Evolutionary conservation across 2,329 filamentous ascomycete species (phyloP).

Genomic region (Lecanicillium sp.): DNA sequence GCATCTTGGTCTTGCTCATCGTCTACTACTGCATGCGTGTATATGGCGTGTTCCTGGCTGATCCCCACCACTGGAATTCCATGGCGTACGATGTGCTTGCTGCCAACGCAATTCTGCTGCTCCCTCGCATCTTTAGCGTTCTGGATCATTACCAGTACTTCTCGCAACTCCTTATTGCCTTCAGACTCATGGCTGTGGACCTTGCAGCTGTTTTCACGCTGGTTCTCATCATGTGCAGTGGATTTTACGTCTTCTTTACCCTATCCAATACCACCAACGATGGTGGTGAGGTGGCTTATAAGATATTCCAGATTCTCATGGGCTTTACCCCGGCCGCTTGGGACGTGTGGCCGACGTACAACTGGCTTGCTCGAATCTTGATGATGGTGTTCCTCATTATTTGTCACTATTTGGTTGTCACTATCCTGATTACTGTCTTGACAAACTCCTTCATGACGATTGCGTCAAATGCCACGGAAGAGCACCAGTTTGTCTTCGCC

Average conservation of each 20-base stretch:
- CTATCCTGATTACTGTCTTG: conserved; percentile 89
- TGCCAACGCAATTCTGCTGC: conserved; percentile 79
- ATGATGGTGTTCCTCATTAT: conserved; percentile 83
- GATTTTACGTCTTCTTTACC: conserved; percentile 92
- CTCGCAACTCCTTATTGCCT: conserved; percentile 87
- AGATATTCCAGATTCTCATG: conserved; percentile 90
- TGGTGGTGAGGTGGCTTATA: conserved; percentile 72
- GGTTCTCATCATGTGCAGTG: conserved; percentile 81
- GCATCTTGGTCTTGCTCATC: conserved; percentile 77
- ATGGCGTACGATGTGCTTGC: conserved; percentile 93
- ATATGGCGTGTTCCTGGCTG: conserved; percentile 78
- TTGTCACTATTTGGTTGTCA: conserved; percentile 90
- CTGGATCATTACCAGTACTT: conserved; percentile 95
- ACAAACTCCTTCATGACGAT: conserved; percentile 96
- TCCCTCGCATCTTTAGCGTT: conserved; percentile 86
- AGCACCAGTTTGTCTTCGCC: conserved; percentile 88
- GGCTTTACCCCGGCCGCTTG: conserved; percentile 93
- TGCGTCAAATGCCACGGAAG: conserved; percentile 85
- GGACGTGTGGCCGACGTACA: conserved; percentile 79
- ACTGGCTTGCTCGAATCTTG: conserved; percentile 66
- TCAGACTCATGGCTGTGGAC: conserved; percentile 89
- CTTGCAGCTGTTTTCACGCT: conserved; percentile 76
- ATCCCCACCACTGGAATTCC: conserved; percentile 66
- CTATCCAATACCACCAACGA: conserved; percentile 66
- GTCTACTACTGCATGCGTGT: conserved; percentile 85